A percentile compares a stretch with the other conserved stretches of the same genome.
phyloP scores from a whole-genome alignment of 208 protist species.

The Trypanosoma avium region DNA sequence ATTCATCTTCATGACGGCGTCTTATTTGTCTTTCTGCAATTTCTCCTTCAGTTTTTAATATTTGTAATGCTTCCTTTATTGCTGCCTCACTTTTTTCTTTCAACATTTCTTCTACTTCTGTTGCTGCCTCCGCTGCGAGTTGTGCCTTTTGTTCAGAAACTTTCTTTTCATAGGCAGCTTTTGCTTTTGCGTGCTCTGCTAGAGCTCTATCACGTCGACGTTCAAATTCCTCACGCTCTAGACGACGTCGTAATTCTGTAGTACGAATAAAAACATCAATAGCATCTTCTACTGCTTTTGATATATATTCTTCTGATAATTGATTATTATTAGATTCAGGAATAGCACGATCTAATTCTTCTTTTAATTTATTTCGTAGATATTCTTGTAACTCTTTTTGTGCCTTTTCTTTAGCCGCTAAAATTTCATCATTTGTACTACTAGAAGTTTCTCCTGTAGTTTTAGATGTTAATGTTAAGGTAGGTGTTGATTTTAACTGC shows the following conservation, averaged over 20 bases:
- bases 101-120: slow-evolving; percentile 45
- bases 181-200: slow-evolving; percentile 37
- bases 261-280: slow-evolving; percentile 40
- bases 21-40: slow-evolving; percentile 24
- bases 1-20: slow-evolving; percentile 49
- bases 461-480: neutral
- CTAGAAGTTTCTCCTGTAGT: neutral
- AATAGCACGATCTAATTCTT: slow-evolving; percentile 22
- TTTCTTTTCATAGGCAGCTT: slow-evolving; percentile 44
- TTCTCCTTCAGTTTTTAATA: slow-evolving; percentile 32
- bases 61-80: slow-evolving; percentile 33
- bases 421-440: neutral
- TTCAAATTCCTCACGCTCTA: slow-evolving; percentile 42
- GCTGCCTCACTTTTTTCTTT: slow-evolving; percentile 31
- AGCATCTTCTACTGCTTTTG: slow-evolving; percentile 52
- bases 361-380: no score
- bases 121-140: slow-evolving; percentile 31
- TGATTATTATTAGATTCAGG: no score
- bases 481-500: neutral
- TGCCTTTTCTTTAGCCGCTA: no score
- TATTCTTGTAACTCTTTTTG: no score
- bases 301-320: slow-evolving; percentile 38
- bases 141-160: slow-evolving; percentile 31
- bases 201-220: slow-evolving; percentile 50
- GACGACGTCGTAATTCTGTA: slow-evolving; percentile 39